phyloP scores from a whole-genome alignment of 768 basidiomycete species.

The Dacryopinax spathularia region DNA sequence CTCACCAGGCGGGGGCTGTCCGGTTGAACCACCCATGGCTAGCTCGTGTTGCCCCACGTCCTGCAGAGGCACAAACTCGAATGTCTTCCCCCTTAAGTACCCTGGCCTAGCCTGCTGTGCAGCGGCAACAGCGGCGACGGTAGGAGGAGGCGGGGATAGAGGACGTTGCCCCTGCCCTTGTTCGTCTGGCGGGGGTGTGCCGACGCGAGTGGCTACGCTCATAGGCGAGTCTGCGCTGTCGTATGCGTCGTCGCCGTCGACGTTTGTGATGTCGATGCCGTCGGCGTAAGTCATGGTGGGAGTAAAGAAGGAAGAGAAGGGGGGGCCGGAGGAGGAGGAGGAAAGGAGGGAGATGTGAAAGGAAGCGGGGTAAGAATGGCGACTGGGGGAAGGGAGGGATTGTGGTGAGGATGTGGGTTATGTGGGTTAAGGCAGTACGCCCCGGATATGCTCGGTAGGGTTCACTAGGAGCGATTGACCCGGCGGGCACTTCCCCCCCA shows the following conservation, averaged over 20 bases:
- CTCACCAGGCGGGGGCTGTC: no score
- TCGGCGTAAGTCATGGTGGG: no score
- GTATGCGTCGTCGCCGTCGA: conserved; percentile 55
- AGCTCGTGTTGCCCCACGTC: no score
- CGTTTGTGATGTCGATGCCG: conserved; percentile 48
- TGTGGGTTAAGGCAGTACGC: conserved; percentile 4
- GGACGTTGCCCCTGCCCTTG: not conserved
- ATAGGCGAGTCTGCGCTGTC: no score
- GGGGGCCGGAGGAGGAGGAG: conserved; percentile 25
- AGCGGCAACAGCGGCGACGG: conserved; percentile 3
- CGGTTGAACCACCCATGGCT: no score
- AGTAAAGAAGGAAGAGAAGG: no score
- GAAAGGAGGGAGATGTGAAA: conserved; percentile 2
- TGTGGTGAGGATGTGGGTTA: conserved; percentile 3
- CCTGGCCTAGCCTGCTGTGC: no score
- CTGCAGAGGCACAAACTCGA: no score
- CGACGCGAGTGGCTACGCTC: conserved; percentile 55
- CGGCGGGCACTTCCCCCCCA: not conserved
- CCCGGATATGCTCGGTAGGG: not conserved
- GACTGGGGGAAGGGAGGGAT: conserved; percentile 8
- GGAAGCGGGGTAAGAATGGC: conserved; percentile 6
- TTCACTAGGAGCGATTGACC: not conserved
- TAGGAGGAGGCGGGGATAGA: conserved; percentile 4
- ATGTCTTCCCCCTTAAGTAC: no score
- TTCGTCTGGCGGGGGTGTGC: conserved; percentile 24